Percentiles rank a stretch among this genome's conserved stretches.
phyloP scores from a whole-genome alignment of 768 basidiomycete genomes.

The Amanita jacksonii region DNA sequence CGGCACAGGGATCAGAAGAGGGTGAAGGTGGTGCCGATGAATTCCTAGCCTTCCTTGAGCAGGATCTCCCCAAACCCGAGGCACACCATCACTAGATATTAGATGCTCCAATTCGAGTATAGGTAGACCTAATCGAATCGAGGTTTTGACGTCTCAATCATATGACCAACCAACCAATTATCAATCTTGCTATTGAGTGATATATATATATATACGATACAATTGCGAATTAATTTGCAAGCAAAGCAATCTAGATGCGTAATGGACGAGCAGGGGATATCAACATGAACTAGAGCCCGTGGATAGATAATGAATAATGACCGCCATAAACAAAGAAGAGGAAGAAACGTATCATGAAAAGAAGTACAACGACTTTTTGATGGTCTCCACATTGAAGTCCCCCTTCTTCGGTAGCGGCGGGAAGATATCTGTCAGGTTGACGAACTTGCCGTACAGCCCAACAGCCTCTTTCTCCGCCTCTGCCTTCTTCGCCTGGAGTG shows the following conservation, averaged over 20 bases:
- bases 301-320: not conserved
- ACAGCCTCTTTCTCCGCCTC: constrained; percentile 16
- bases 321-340: not conserved
- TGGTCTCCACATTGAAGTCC: constrained; percentile 71
- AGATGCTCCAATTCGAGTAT: too few relatives aligned
- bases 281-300: not conserved
- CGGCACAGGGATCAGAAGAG: constrained; percentile 27
- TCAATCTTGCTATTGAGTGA: too few relatives aligned
- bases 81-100: constrained; percentile 35
- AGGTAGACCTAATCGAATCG: too few relatives aligned
- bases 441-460: constrained; percentile 47
- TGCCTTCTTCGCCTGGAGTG: constrained; percentile 13
- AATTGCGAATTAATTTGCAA: not conserved
- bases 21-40: constrained; percentile 56
- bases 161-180: too few relatives aligned
- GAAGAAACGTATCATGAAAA: constrained; percentile 51
- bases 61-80: constrained; percentile 62
- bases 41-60: constrained; percentile 74
- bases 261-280: not conserved
- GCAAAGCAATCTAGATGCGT: not conserved
- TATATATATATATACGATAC: not conserved
- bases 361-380: constrained; percentile 83
- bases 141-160: too few relatives aligned
- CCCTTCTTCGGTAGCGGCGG: constrained; percentile 83
- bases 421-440: constrained; percentile 63